Conservation (phyloP, 1,284 basidiomycete genomes). For the Puccinia triticina region DNA sequence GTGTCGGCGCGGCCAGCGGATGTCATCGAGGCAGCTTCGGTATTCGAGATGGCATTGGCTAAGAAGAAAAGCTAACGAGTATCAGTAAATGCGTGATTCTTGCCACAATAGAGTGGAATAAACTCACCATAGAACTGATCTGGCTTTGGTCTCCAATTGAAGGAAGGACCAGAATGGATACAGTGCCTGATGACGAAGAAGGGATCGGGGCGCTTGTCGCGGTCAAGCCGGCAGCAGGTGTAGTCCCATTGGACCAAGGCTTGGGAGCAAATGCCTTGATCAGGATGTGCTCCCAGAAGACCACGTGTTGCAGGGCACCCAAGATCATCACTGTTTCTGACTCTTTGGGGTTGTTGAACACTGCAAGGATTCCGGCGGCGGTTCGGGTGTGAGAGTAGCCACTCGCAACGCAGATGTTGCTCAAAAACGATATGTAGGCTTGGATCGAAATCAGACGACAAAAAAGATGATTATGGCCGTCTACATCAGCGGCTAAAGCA, state of each 20-base stretch:
- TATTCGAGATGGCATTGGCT: constrained; percentile 30
- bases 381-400: constrained; percentile 80
- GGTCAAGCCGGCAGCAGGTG: constrained; percentile 50
- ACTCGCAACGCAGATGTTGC: constrained; percentile 84
- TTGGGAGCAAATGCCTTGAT: constrained; percentile 68
- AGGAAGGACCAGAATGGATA: constrained; percentile 40
- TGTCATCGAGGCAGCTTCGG: constrained; percentile 49
- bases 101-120: not conserved
- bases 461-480: constrained; percentile 71
- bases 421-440: constrained; percentile 78
- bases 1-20: constrained; percentile 64
- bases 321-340: constrained; percentile 73
- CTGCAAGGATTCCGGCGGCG: constrained; percentile 74
- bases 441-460: constrained; percentile 76
- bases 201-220: not conserved
- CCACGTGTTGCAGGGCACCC: constrained; percentile 79
- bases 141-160: constrained; percentile 25
- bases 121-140: constrained; percentile 20
- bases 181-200: constrained; percentile 48
- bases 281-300: constrained; percentile 81
- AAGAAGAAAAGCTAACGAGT: not conserved
- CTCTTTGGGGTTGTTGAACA: constrained; percentile 70
- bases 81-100: not conserved
- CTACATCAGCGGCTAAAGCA: constrained; percentile 60
- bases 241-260: constrained; percentile 40